phyloP scores from a whole-genome alignment of 2,329 filamentous ascomycete species.

The Beauveria medogensis region DNA sequence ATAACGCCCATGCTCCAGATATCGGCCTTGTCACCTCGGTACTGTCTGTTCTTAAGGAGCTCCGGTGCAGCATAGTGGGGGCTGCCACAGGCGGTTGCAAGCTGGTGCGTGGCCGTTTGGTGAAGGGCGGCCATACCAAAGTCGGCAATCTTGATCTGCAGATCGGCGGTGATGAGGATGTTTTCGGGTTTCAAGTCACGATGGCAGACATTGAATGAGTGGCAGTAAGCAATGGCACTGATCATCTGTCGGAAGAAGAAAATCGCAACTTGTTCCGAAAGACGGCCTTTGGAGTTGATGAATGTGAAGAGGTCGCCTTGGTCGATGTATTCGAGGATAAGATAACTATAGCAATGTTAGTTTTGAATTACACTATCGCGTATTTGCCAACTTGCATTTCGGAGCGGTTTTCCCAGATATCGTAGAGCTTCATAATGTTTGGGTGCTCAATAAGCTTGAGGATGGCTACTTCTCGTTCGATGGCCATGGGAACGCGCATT shows the following conservation, averaged over 20 bases:
- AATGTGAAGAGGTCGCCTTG: slow-evolving; percentile 76
- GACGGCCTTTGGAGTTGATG: slow-evolving; percentile 63
- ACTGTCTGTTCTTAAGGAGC: slow-evolving; percentile 67
- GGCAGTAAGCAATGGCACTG: slow-evolving; percentile 84
- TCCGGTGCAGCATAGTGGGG: slow-evolving; percentile 96
- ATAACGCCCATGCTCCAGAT: slow-evolving; percentile 94
- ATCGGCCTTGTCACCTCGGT: slow-evolving; percentile 79
- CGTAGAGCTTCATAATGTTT: slow-evolving; percentile 88
- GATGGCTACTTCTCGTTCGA: slow-evolving; percentile 92
- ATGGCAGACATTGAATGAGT: slow-evolving; percentile 91
- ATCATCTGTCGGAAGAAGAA: slow-evolving; percentile 90
- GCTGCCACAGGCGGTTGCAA: slow-evolving; percentile 88
- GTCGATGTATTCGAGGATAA: slow-evolving; percentile 88
- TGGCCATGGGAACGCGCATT: slow-evolving; percentile 71
- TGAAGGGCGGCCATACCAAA: slow-evolving; percentile 94
- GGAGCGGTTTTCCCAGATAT: slow-evolving; percentile 95
- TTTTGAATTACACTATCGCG: slow-evolving; percentile 9
- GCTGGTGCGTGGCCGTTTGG: slow-evolving; percentile 68
- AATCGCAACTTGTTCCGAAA: slow-evolving; percentile 73
- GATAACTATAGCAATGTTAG: slow-evolving; percentile 53
- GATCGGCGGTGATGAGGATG: slow-evolving; percentile 70
- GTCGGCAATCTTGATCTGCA: slow-evolving; percentile 87
- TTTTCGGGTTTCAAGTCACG: slow-evolving; percentile 96
- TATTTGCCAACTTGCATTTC: slow-evolving; percentile 63
- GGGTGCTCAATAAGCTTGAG: slow-evolving; percentile 94